These are phyloP conservation scores for Sclerotinia subarctica DNA, from an alignment of 2,329 filamentous ascomycete species.

Conservation along the genomic window DNA sequence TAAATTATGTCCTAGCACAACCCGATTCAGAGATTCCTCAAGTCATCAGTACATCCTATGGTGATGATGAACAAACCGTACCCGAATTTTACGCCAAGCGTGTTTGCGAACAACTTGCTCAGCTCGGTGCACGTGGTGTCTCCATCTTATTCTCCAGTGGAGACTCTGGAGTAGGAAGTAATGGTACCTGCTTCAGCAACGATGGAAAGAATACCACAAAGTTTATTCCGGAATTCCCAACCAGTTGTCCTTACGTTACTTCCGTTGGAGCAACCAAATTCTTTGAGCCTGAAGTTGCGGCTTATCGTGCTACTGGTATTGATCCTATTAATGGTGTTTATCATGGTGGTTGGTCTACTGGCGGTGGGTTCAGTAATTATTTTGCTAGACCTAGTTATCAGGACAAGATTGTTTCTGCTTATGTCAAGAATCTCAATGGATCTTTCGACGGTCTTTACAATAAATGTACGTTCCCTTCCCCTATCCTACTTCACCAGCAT, in stretches of 20 bases:
- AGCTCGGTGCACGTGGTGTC: constrained; percentile 53
- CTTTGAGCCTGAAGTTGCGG: constrained; percentile 32
- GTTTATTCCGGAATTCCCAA: constrained; percentile 56
- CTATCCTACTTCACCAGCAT: neutral
- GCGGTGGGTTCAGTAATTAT: constrained; percentile 52
- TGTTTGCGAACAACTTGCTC: constrained; percentile 53
- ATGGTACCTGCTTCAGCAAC: constrained; percentile 47
- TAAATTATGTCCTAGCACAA: constrained; percentile 50
- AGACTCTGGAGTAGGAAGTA: constrained; percentile 47
- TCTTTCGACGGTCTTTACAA: constrained; percentile 49
- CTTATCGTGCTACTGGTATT: constrained; percentile 33
- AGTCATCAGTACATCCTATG: constrained; percentile 57
- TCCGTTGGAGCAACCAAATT: constrained; percentile 28
- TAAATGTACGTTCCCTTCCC: constrained; percentile 21
- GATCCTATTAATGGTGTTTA: constrained; percentile 39
- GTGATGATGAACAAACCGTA: constrained; percentile 56
- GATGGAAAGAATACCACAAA: constrained; percentile 53
- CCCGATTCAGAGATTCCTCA: constrained; percentile 46
- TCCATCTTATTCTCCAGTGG: constrained; percentile 52
- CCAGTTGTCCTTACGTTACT: constrained; percentile 40
- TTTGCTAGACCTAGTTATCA: constrained; percentile 50
- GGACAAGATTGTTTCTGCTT: constrained; percentile 42
- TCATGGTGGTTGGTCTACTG: constrained; percentile 41
- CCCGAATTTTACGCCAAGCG: constrained; percentile 50
- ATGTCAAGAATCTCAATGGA: constrained; percentile 43